Conservation (phyloP, 371 early-diverging fungal species). For the Parasitella parasitica region DNA sequence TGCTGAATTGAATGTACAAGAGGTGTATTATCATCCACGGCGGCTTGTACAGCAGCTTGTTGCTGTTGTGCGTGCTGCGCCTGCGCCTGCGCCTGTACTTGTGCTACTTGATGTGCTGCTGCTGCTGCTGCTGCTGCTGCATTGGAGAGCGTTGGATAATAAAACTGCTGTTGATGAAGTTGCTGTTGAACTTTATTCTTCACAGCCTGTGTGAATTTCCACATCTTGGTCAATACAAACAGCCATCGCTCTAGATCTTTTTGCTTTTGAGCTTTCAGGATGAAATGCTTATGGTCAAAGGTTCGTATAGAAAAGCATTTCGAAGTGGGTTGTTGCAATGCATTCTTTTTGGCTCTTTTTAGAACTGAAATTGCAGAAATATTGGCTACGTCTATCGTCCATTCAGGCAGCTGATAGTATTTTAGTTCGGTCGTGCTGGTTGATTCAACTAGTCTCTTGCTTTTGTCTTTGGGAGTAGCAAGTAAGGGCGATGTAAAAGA, state of each 20-base stretch:
- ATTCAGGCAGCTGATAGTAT: slow-evolving; percentile 50
- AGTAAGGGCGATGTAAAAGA: slow-evolving; percentile 39
- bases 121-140: slow-evolving; percentile 5
- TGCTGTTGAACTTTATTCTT: slow-evolving; percentile 11
- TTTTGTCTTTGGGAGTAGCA: slow-evolving; percentile 39
- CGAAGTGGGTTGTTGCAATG: slow-evolving; percentile 14
- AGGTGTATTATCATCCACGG: slow-evolving; percentile 15
- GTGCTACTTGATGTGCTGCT: not conserved
- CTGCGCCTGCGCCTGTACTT: slow-evolving; percentile 3
- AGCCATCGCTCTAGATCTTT: slow-evolving; percentile 54
- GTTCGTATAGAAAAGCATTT: slow-evolving; percentile 49
- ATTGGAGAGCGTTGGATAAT: not conserved
- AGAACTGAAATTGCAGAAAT: slow-evolving; percentile 44
- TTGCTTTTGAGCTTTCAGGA: slow-evolving; percentile 47
- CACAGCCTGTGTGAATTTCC: slow-evolving; percentile 42
- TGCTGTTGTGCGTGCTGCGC: slow-evolving; percentile 4
- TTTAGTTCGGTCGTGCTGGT: slow-evolving; percentile 19
- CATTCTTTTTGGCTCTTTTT: slow-evolving; percentile 24
- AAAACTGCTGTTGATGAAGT: slow-evolving; percentile 18
- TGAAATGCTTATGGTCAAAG: slow-evolving; percentile 26
- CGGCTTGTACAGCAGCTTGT: slow-evolving; percentile 3
- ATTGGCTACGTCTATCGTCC: slow-evolving; percentile 40
- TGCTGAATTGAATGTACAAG: slow-evolving; percentile 12
- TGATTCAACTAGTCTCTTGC: not conserved
- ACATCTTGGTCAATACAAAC: slow-evolving; percentile 54